Base-by-base conservation (phyloP, 768 basidiomycete species). In the Psilocybe cyanescens region DNA sequence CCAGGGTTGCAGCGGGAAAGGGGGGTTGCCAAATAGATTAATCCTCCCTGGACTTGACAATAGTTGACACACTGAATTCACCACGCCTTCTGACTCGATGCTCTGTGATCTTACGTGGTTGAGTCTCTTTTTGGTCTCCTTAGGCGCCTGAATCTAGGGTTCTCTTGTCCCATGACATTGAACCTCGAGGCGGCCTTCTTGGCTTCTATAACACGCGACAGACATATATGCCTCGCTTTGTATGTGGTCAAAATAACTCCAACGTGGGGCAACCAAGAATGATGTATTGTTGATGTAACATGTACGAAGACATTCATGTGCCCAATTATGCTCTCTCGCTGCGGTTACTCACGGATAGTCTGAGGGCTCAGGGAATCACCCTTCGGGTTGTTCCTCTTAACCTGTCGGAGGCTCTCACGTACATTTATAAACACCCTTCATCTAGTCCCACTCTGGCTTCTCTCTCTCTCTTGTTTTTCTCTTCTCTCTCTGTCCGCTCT, bases 341-440 rank as follows among this genome's bases (percentile, higher is more conserved):
- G 41, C 14, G 41, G 41, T 12, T 16, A 16, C 11, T 12, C 41
- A 11, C 11, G 8, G 8, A 44, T 44, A 44, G 2, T 16, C n/a
- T 17, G 11, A 44, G 11, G 7, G 7, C 37, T 53, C 39, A 33
- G 37, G 17, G 33, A 45, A 12, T 48, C 45, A 17, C 33, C 45
- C 28, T 31, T 35, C 1, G 14, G 24, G 35, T 35, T 29, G 29
- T 41, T 39, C 24, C 11, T 47, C 53, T 60, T 31, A 33, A 37
- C 51, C 52, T 24, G 17, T 28, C 44, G 24, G 47, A 17, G 55
- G 29, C n/a, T 48, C 47, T 44, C 59, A 50, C 53, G 47, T 55
- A 39, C 45, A 55, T 37, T 50, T 60, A 60, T 60, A 60, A 60
- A 60, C 55, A 60, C 45, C 28, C 44, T 52, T 30, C 8, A 41